phyloP scores from a whole-genome alignment of 73 alveolate genomes.

The Blepharisma japonicum region DNA sequence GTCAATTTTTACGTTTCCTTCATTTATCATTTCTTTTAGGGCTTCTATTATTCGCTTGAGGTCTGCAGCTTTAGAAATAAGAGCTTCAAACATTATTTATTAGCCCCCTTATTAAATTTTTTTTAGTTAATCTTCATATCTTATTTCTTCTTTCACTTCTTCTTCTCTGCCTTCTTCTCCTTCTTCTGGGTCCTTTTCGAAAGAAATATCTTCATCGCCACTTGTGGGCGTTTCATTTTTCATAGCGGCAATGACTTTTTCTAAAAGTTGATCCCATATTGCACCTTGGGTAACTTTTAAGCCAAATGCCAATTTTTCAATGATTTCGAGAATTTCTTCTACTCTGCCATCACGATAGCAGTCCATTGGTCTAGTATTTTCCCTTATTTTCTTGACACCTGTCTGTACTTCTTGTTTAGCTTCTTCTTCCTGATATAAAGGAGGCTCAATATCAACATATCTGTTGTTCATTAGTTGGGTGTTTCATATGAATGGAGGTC shows the following conservation, averaged over 20 bases:
- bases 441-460: background rate
- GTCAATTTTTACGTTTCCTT: slow-evolving; percentile 92
- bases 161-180: slow-evolving; percentile 19
- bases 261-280: slow-evolving; percentile 8
- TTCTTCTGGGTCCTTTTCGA: background rate
- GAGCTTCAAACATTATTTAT: slow-evolving; percentile 90
- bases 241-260: background rate
- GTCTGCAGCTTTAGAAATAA: slow-evolving; percentile 78
- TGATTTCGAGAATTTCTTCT: slow-evolving; percentile 29
- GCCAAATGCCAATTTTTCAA: slow-evolving; percentile 24
- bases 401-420: background rate
- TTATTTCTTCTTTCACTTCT: slow-evolving; percentile 1
- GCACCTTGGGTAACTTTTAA: background rate
- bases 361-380: slow-evolving; percentile 38
- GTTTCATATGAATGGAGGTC: slow-evolving; percentile 16
- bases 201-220: slow-evolving; percentile 10
- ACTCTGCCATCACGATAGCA: slow-evolving; percentile 55
- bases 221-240: slow-evolving; percentile 13
- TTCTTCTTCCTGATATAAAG: background rate
- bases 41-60: slow-evolving; percentile 93
- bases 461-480: background rate
- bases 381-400: slow-evolving; percentile 31
- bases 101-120: background rate
- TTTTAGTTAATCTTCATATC: background rate
- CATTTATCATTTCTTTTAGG: slow-evolving; percentile 91